These are phyloP conservation scores for Xylariomycetidae sp. DNA, from an alignment of 2,329 filamentous ascomycete genomes.

Conservation along the genomic window DNA sequence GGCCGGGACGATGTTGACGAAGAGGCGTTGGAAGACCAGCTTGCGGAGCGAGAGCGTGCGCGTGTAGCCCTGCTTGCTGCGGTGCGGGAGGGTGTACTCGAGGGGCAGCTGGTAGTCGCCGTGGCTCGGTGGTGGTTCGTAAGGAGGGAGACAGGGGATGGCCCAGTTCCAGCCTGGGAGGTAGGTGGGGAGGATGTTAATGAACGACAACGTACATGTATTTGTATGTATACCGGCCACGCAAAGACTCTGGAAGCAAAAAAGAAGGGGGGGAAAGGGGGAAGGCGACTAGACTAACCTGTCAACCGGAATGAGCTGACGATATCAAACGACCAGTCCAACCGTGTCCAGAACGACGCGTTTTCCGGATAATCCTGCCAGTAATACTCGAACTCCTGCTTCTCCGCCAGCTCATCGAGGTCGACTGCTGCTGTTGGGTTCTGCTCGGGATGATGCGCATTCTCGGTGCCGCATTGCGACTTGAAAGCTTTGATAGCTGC, in stretches of 20 bases:
- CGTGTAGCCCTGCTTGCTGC: constrained; percentile 41
- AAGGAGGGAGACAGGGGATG: constrained; percentile 41
- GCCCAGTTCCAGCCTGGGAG: constrained; percentile 54
- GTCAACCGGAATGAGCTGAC: constrained; percentile 48
- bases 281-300: constrained; percentile 34
- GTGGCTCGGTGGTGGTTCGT: constrained; percentile 33
- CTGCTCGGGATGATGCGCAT: constrained; percentile 2
- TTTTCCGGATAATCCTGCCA: constrained; percentile 57
- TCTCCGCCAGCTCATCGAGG: constrained; percentile 10
- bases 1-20: constrained; percentile 40
- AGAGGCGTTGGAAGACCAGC: constrained; percentile 42
- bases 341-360: constrained; percentile 41
- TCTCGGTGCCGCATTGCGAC: too few relatives aligned
- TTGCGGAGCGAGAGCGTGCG: constrained; percentile 36
- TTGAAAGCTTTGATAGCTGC: too few relatives aligned
- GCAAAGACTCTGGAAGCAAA: too few relatives aligned
- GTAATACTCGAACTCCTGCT: constrained; percentile 43
- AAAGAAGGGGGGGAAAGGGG: too few relatives aligned
- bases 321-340: constrained; percentile 55
- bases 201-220: too few relatives aligned
- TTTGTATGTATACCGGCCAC: too few relatives aligned
- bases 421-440: constrained; percentile 3
- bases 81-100: constrained; percentile 34
- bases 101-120: constrained; percentile 33
- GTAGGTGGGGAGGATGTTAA: constrained; percentile 1